Base-by-base conservation (phyloP, 108 stramenopile species). In the Fistulifera pelliculosa region DNA sequence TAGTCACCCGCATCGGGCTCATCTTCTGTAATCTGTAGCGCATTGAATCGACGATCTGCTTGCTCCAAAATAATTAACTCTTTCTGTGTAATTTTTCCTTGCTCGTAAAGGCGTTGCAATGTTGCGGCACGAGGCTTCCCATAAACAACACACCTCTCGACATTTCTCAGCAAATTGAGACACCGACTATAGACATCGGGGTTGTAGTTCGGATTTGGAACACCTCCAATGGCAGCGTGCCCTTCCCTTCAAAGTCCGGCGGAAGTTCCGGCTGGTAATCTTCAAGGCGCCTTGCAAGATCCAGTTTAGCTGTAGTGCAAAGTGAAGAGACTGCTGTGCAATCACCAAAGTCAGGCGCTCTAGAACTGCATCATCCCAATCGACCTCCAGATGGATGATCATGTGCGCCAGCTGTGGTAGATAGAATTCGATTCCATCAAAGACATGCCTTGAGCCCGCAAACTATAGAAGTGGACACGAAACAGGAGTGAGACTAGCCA, bases 321-420 rank as follows among this genome's bases (percentile, higher is more conserved):
- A 90, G 71, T 99, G 98, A 27, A 98, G 68, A 11, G 92, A 92
- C 69, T 96, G 96, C 60, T 99, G 96, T 1, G 94, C 90, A 40
- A 97, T 93, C 26, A 97, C 77, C 22, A 99, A 66, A 51, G 92
- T 85, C 58, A 99, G 98, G 43, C 91, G 83, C 76, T 98, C 96
- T 51, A 99, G 69, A 47, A 94, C 87, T 31, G 87, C 82, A 60
- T 83, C 87, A 24, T 91, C 94, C 94, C 93, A 90, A 50, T 93
- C 81, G 3, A 85, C 89, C 63, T 98, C 96, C 39, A 97, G 81
- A 79, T 99, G 98, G 49, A 98, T 94, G 49, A 99, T 92, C 96
- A 99, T 97, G 70, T 99, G 98, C 5, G 96, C 96, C 52, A 99
- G 72, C 73, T 99, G 98, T 19, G 98, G 98, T 44, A 99, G 82